Percentiles rank a stretch among this genome's conserved stretches.
Conservation (phyloP, 768 basidiomycete species). For the Macrolepiota dolichaula region DNA sequence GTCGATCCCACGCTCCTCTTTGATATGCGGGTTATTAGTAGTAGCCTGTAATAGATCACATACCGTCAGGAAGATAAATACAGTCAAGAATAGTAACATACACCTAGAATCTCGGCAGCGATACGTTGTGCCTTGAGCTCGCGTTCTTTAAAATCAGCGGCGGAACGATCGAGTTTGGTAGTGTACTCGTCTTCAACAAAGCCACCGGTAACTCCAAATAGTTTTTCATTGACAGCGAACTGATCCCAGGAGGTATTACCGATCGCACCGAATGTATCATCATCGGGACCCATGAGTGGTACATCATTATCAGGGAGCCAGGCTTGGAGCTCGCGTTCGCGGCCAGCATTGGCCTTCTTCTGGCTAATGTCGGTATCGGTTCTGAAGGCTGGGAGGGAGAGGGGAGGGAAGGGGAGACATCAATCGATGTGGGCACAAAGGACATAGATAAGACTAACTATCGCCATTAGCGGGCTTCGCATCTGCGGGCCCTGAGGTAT, state of each 20-base stretch:
- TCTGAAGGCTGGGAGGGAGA: constrained; percentile 57
- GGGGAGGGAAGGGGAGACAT: neutral
- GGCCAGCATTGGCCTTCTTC: constrained; percentile 40
- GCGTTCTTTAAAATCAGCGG: constrained; percentile 82
- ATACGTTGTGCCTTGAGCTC: constrained; percentile 85
- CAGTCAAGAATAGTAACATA: constrained; percentile 32
- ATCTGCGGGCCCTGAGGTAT: constrained; percentile 73
- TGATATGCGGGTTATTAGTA: constrained; percentile 78
- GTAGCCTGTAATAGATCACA: constrained; percentile 36
- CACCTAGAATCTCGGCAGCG: constrained; percentile 88
- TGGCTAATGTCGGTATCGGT: constrained; percentile 78
- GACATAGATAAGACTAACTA: constrained; percentile 41
- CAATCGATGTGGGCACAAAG: constrained; percentile 9
- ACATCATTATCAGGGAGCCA: constrained; percentile 57
- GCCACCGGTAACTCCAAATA: constrained; percentile 87
- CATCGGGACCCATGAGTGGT: constrained; percentile 29
- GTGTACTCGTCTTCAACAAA: constrained; percentile 96
- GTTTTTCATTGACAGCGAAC: constrained; percentile 87
- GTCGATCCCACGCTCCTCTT: constrained; percentile 83
- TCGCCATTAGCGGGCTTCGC: constrained; percentile 67
- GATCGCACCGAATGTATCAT: constrained; percentile 67
- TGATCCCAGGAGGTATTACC: constrained; percentile 74
- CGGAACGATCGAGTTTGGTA: constrained; percentile 83
- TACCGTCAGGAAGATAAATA: constrained; percentile 2
- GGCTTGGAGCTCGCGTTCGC: constrained; percentile 78